phyloP scores from a whole-genome alignment of 176 grass and related monocot genomes.

The Rhynchospora breviuscula region DNA sequence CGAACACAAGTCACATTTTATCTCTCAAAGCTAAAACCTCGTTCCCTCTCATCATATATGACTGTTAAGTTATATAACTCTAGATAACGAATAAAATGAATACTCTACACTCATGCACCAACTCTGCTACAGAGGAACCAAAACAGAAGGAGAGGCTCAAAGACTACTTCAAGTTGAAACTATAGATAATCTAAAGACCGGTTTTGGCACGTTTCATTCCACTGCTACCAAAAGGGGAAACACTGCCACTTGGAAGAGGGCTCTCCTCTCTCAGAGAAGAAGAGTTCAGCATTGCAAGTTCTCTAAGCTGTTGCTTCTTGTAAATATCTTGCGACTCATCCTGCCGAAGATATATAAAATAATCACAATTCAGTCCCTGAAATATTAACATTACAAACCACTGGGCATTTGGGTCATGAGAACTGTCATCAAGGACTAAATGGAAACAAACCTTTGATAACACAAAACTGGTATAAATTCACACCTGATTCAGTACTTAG shows the following conservation, averaged over 20 bases:
- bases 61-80: constrained; percentile 29
- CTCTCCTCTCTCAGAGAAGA: constrained; percentile 62
- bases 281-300: constrained; percentile 80
- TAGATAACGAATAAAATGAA: constrained; percentile 46
- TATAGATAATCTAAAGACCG: constrained; percentile 32
- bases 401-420: not conserved
- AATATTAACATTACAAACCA: not conserved
- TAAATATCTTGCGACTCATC: constrained; percentile 92
- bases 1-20: constrained; percentile 12
- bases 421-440: not conserved
- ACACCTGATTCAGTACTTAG: not conserved
- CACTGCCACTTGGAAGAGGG: constrained; percentile 59
- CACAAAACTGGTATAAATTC: not conserved
- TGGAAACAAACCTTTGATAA: not conserved
- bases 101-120: constrained; percentile 25
- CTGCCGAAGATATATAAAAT: constrained; percentile 31
- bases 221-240: constrained; percentile 73
- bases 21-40: constrained; percentile 2
- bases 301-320: constrained; percentile 77
- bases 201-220: constrained; percentile 87
- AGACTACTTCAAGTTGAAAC: not conserved
- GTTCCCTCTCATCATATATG: constrained; percentile 11
- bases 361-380: not conserved
- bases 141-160: not conserved
- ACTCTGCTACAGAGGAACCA: not conserved